Percentiles rank a stretch among this genome's conserved stretches.
Conservation (phyloP, 2,329 filamentous ascomycete species). For the Penicillium aurantiogriseum region DNA sequence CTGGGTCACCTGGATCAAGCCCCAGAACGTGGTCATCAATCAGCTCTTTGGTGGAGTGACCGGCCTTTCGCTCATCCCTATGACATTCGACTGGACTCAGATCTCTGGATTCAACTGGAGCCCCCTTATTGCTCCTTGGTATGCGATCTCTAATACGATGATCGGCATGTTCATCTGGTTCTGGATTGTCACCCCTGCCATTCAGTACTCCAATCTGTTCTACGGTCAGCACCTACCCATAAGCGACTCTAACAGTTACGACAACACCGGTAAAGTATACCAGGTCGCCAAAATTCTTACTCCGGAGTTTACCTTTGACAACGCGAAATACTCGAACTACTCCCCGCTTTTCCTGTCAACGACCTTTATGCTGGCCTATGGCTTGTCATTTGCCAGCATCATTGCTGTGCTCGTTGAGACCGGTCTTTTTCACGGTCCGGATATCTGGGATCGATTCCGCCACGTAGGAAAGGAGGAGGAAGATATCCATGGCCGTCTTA, state of each 20-base stretch:
- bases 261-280: constrained; percentile 65
- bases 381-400: constrained; percentile 70
- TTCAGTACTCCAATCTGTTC: constrained; percentile 68
- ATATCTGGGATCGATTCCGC: constrained; percentile 63
- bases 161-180: constrained; percentile 67
- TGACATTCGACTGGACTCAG: constrained; percentile 69
- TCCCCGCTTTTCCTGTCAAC: constrained; percentile 64
- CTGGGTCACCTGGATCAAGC: constrained; percentile 69
- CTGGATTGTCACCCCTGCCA: constrained; percentile 56
- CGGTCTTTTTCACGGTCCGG: constrained; percentile 63
- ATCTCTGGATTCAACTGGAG: constrained; percentile 67
- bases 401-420: constrained; percentile 68
- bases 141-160: constrained; percentile 70
- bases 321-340: constrained; percentile 63
- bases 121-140: constrained; percentile 69
- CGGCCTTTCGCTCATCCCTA: constrained; percentile 23
- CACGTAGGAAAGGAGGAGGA: constrained; percentile 56
- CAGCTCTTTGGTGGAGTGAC: constrained; percentile 45
- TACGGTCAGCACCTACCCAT: constrained; percentile 66
- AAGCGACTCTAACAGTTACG: constrained; percentile 67
- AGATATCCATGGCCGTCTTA: constrained; percentile 56
- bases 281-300: constrained; percentile 65
- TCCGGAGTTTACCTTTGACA: constrained; percentile 60
- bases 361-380: constrained; percentile 68
- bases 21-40: constrained; percentile 66